Percentiles rank a stretch among this genome's conserved stretches.
phyloP scores from a whole-genome alignment of 345 rosid species.

The Eucalyptus fibrosa region DNA sequence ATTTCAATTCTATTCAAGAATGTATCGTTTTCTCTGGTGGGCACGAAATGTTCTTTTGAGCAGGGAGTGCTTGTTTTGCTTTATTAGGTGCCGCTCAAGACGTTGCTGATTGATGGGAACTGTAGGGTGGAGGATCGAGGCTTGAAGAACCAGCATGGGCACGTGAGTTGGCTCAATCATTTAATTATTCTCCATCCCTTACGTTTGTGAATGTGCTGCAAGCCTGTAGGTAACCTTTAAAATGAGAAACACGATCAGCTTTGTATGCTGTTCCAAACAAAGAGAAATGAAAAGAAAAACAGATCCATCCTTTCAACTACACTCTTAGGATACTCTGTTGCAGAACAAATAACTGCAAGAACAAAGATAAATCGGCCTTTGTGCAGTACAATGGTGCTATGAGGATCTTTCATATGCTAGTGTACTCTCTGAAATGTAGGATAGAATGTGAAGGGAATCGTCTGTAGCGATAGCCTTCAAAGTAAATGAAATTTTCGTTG shows the following conservation, averaged over 20 bases:
- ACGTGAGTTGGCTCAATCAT: constrained; percentile 34
- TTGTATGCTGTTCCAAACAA: background rate
- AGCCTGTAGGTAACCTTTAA: background rate
- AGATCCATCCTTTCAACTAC: background rate
- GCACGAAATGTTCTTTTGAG: background rate
- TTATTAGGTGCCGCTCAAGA: constrained; percentile 91
- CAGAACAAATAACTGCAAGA: background rate
- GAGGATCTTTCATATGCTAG: background rate
- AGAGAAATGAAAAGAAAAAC: background rate
- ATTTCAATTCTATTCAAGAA: background rate
- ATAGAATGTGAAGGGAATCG: background rate
- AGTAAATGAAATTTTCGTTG: background rate
- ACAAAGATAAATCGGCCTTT: background rate
- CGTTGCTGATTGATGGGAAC: constrained; percentile 85
- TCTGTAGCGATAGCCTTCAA: background rate
- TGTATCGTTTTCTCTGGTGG: background rate
- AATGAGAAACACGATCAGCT: background rate
- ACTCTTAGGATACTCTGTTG: background rate
- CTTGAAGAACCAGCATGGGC: constrained; percentile 95
- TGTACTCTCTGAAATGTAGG: background rate
- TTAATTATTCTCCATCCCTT: background rate
- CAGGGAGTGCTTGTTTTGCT: background rate
- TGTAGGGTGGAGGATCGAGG: constrained; percentile 99
- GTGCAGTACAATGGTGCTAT: background rate
- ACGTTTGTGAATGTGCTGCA: background rate